Base-by-base conservation (phyloP, 129 eudicot species). In the Flaveria linearis region DNA sequence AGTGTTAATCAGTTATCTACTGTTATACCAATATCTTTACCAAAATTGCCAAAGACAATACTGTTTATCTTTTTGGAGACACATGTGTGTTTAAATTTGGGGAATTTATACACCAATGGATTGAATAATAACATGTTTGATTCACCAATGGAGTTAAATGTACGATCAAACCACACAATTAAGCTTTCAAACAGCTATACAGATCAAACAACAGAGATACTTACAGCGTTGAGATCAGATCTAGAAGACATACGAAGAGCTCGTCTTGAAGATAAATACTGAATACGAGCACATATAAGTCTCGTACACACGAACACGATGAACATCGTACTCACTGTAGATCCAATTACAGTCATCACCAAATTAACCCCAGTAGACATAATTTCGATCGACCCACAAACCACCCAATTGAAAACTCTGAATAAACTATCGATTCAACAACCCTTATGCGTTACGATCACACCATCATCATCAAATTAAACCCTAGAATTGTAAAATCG, bases 291-390 rank as follows among this genome's bases (percentile, higher is more conserved):
- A 80, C 97, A 93, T 62, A 93, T 93, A 52, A 93, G 85, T 74
- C 98, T 81, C 6, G 98, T 90, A 79, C 98, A 93, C 16, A 93
- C 95, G 74, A 93, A 93, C 62, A 93, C 97, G 53, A 93, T 93
- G 73, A 93, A 93, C 88, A 88, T 76, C 5, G 88, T 90, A 78
- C 97, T 93, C n/a, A 93, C 91, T 5, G 88, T 80, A 71, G 88
- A 93, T 49, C 96, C 97, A 53, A 93, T 87, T 76, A 90, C 97
- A 76, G 98, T 90, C 97, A 93, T 90, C 89, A 93, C 98, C 85
- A 90, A 77, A 82, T 93, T 93, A 57, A 87, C 72, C 33, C 91
- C 90, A 13, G 84, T 71, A 51, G 95, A 81, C 70, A 84, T 85
- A 87, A 86, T 90, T 67, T 71, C n/a, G 75, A 36, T 9, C 20